A percentile compares a stretch with the other conserved stretches of the same genome.
These are phyloP conservation scores for Tricholoma hemisulphureum DNA, from an alignment of 768 basidiomycete species.

Conservation along the genomic window DNA sequence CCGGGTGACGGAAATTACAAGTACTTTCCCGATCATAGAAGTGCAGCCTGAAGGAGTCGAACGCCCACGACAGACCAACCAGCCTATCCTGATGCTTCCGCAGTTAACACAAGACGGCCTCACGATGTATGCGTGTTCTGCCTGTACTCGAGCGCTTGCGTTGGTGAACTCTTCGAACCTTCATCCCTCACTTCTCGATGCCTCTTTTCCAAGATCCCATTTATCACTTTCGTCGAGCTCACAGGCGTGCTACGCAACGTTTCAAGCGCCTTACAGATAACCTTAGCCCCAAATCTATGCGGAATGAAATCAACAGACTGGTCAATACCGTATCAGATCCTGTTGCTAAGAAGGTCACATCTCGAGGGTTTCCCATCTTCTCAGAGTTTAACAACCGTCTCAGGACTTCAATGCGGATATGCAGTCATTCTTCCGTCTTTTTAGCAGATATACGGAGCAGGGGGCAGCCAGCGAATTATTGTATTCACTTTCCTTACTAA, in stretches of 20 bases:
- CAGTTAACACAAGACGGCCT: conserved; percentile 1
- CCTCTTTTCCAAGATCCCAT: conserved; percentile 35
- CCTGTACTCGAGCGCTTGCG: background rate
- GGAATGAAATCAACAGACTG: conserved; percentile 67
- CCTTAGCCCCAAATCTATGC: conserved; percentile 58
- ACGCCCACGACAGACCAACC: conserved; percentile 3
- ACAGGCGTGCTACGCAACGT: conserved; percentile 39
- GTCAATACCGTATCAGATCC: conserved; percentile 60
- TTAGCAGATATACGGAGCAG: conserved; percentile 76
- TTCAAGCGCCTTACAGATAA: conserved; percentile 41
- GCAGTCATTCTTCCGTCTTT: conserved; percentile 81
- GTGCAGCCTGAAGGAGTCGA: background rate
- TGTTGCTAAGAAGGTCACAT: conserved; percentile 52
- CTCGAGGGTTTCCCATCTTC: background rate
- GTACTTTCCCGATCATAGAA: background rate
- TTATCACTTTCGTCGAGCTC: conserved; percentile 32
- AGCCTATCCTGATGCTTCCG: background rate
- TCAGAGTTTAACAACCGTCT: conserved; percentile 9
- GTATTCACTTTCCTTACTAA: conserved; percentile 38
- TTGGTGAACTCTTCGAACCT: background rate
- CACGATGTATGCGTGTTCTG: background rate
- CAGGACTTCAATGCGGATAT: conserved; percentile 75
- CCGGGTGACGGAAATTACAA: no score
- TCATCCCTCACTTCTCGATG: conserved; percentile 24
- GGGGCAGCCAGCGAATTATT: conserved; percentile 65